These are phyloP conservation scores for Patellifolia procumbens DNA, from an alignment of 179 eudicot species.

Conservation along the genomic window DNA sequence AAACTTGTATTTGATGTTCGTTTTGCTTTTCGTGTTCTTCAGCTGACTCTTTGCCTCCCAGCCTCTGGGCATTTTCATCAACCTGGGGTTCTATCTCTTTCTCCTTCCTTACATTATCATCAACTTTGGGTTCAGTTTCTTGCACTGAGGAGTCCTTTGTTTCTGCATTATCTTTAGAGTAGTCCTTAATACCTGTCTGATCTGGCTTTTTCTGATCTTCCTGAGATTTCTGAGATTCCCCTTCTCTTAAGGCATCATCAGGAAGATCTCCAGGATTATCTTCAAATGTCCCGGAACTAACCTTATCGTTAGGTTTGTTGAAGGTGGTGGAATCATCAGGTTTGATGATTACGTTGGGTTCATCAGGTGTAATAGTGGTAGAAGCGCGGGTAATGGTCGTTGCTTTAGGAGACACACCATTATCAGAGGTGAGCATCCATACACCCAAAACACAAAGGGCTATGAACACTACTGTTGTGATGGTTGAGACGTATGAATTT, in stretches of 20 bases:
- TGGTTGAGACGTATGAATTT: constrained; percentile 43
- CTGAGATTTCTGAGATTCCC: constrained; percentile 24
- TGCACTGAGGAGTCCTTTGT: constrained; percentile 11
- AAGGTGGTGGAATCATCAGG: constrained; percentile 13
- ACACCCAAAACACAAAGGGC: constrained; percentile 53
- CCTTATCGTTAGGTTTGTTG: constrained; percentile 1
- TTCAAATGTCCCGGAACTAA: constrained; percentile 31
- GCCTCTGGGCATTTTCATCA: constrained; percentile 29
- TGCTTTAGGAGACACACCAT: constrained; percentile 36
- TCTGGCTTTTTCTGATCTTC: constrained; percentile 26
- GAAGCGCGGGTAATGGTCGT: constrained; percentile 41
- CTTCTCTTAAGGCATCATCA: constrained; percentile 48
- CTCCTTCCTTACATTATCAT: constrained; percentile 20
- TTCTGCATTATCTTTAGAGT: constrained; percentile 19
- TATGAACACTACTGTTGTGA: constrained; percentile 47
- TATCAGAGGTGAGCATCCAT: constrained; percentile 55
- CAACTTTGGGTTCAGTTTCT: constrained; percentile 22
- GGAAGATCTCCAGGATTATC: constrained; percentile 68
- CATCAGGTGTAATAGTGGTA: constrained; percentile 25
- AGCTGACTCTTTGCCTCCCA: constrained; percentile 35
- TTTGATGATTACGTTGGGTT: constrained; percentile 14
- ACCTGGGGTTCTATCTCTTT: constrained; percentile 29
- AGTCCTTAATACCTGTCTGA: constrained; percentile 16
- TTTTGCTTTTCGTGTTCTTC: constrained; percentile 37
- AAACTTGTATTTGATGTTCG: constrained; percentile 35